Base-by-base conservation (phyloP, 176 grass and related monocot species). In the Avena sativa region DNA sequence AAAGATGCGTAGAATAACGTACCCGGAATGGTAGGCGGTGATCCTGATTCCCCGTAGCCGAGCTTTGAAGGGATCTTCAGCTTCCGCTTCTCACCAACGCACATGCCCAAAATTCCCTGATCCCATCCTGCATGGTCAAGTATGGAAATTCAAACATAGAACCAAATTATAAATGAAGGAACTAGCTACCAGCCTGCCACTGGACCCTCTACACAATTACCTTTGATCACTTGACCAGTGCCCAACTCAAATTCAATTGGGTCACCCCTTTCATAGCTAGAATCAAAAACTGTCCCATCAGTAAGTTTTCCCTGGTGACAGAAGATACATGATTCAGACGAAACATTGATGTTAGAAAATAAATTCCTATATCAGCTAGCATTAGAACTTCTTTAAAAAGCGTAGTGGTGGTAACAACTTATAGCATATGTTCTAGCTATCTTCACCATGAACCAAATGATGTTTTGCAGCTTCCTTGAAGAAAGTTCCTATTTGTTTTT, bases 231-330 rank as follows among this genome's bases (percentile, higher is more conserved):
- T 93, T 99, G 97, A 25, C 97, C 97, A 82, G 85, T 92, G 55
- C 97, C 97, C 80, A 99, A 83, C 32, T 99, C 94, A 84, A 99
- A 99, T 92, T 89, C 97, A 90, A 99, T 99, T 8, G 97, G 97
- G 53, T 99, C 97, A 53, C 94, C 94, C 79, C 94, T 99, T 76
- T 97, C 94, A 86, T 71, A 99, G 87, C 94, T 99, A 52, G 97
- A 99, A 92, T 99, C 97, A 73, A 99, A 99, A 85, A 94, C 97
- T 88, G 88, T 90, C 16, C 97, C 94, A 89, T 99, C 92, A 7
- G 94, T 97, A 81, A 99, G 94, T 79, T 82, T 92, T 75, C 97
- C 97, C 97, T 99, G 89, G 32, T 55, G 58, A 92, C 25, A 87
- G 25, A 86, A 80, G 15, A 30, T 6, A 30, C n/a, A 28, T 49